These are phyloP conservation scores for Yamadazyma siamensis DNA, from an alignment of 1,139 yeast species.

Conservation along the genomic window DNA sequence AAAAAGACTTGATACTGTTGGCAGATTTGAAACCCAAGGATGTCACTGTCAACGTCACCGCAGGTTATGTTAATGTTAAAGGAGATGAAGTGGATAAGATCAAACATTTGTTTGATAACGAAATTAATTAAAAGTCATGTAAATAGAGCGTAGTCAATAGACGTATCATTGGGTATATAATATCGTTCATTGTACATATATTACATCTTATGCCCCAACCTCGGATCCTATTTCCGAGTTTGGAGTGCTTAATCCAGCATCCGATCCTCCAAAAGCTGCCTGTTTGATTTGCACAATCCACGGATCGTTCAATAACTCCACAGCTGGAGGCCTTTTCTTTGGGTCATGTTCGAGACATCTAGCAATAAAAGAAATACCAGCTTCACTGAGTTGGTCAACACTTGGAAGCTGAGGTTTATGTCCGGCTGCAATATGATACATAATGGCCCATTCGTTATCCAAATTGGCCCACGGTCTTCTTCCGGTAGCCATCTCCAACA, in stretches of 20 bases:
- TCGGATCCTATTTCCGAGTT: conserved; percentile 27
- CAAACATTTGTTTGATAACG: conserved; percentile 30
- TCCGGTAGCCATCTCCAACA: conserved; percentile 80
- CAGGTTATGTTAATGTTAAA: conserved; percentile 48
- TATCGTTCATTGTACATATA: conserved; percentile 1
- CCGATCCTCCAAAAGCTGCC: conserved; percentile 57
- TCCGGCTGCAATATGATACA: conserved; percentile 98
- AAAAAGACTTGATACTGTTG: conserved; percentile 51
- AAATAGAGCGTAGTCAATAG: conserved; percentile 8
- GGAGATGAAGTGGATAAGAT: conserved; percentile 54
- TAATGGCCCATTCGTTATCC: conserved; percentile 97
- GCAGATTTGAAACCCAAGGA: conserved; percentile 40
- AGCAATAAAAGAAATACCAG: conserved; percentile 68
- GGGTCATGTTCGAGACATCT: conserved; percentile 87
- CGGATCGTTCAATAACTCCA: conserved; percentile 81
- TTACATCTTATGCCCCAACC: neutral
- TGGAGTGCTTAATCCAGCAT: conserved; percentile 34
- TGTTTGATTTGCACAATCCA: conserved; percentile 79
- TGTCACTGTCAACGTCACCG: conserved; percentile 37
- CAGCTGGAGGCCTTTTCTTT: conserved; percentile 73
- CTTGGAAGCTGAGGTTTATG: conserved; percentile 85
- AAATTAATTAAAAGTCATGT: conserved; percentile 7
- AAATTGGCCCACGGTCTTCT: conserved; percentile 85
- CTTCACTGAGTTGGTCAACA: conserved; percentile 69
- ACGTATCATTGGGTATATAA: neutral